A percentile compares a stretch with the other conserved stretches of the same genome.
phyloP scores from a whole-genome alignment of 495 filamentous ascomycete species.

The Zalerion maritima region DNA sequence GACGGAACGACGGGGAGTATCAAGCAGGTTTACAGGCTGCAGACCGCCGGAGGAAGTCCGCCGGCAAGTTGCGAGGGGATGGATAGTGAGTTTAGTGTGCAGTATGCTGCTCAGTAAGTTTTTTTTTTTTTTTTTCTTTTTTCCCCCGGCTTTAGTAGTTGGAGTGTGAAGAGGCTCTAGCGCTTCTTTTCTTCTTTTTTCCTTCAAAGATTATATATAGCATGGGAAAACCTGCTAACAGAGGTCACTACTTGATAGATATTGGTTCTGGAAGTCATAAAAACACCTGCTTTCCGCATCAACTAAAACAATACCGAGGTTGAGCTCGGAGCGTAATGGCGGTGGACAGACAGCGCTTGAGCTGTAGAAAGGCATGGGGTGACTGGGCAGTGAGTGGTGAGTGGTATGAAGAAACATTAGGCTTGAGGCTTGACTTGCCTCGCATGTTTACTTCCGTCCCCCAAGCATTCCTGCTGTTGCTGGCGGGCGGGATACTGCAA shows the following conservation, averaged over 20 bases:
- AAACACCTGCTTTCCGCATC: no score
- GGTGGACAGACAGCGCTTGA: no score
- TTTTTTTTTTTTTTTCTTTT: slow-evolving; percentile 1
- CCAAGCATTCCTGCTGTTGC: no score
- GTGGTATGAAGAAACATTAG: no score
- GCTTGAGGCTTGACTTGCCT: no score
- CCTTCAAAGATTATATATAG: background rate
- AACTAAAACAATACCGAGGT: no score
- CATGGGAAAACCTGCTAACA: slow-evolving; percentile 4
- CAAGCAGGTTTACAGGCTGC: slow-evolving; percentile 68
- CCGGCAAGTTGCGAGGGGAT: slow-evolving; percentile 60
- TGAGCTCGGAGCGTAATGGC: no score
- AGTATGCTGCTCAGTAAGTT: slow-evolving; percentile 74
- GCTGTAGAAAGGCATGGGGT: no score
- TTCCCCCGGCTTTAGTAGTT: background rate
- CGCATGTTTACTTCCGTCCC: no score
- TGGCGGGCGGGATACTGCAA: no score
- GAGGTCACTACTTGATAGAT: slow-evolving; percentile 10
- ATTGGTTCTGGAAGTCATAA: slow-evolving; percentile 16
- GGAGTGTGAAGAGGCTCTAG: background rate
- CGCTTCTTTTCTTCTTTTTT: slow-evolving; percentile 5
- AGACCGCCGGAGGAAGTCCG: slow-evolving; percentile 70
- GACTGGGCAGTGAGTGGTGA: no score
- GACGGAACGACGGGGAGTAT: slow-evolving; percentile 43
- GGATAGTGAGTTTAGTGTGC: slow-evolving; percentile 46